Percentiles rank a stretch among this genome's conserved stretches.
These are phyloP conservation scores for Colletotrichum sp. DNA, from an alignment of 2,329 filamentous ascomycete species.

Conservation along the genomic window DNA sequence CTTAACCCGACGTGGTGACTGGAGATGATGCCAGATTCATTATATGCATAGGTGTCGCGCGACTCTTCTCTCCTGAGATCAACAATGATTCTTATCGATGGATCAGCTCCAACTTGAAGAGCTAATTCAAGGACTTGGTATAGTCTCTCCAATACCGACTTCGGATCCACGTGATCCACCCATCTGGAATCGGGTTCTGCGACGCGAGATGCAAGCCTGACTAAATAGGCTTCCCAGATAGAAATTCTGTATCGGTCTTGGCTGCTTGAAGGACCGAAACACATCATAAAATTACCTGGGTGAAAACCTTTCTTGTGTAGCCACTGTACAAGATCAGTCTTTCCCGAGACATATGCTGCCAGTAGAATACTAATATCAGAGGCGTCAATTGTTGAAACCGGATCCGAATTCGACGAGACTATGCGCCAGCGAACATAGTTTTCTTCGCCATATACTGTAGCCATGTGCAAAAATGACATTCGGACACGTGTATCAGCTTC, in stretches of 20 bases:
- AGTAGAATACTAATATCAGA: neutral
- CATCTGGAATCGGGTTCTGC: neutral
- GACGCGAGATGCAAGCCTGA: neutral
- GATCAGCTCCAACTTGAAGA: neutral
- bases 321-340: fast-evolving
- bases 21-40: fast-evolving
- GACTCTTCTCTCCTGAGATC: fast-evolving
- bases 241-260: neutral
- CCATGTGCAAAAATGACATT: neutral
- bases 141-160: too few species aligned
- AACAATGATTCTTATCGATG: neutral
- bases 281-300: neutral
- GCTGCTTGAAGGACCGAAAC: fast-evolving
- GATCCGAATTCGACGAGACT: neutral
- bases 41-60: fast-evolving
- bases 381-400: fast-evolving
- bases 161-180: too few species aligned
- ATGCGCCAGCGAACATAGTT: neutral
- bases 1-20: fast-evolving
- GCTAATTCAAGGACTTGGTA: neutral
- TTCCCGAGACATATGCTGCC: neutral
- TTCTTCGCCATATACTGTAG: neutral
- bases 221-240: neutral
- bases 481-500: fast-evolving
- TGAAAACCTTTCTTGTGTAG: neutral